These are phyloP conservation scores for Nepenthes gracilis DNA, from an alignment of 148 eudicot genomes.

Conservation along the genomic window DNA sequence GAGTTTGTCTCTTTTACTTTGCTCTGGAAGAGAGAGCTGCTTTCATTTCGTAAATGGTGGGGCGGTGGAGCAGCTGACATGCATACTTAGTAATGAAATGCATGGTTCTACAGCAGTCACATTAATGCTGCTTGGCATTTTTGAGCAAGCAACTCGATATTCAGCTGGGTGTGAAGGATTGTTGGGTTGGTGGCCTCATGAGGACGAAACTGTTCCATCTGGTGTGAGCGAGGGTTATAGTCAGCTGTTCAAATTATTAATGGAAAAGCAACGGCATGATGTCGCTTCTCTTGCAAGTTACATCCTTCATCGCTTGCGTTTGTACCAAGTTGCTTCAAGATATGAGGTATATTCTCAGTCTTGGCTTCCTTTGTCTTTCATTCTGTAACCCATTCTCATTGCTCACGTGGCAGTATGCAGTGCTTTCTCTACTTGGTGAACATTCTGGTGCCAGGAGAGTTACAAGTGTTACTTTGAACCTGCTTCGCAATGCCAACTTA, in stretches of 20 bases:
- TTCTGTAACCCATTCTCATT: conserved; percentile 5
- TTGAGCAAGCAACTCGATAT: conserved; percentile 81
- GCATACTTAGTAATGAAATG: conserved; percentile 32
- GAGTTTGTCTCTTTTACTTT: conserved; percentile 60
- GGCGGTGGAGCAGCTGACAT: conserved; percentile 70
- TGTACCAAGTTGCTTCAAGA: conserved; percentile 84
- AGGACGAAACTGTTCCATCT: conserved; percentile 65
- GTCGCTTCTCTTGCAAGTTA: conserved; percentile 75
- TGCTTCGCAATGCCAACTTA: conserved; percentile 45
- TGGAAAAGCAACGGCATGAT: conserved; percentile 82
- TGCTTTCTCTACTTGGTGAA: conserved; percentile 54
- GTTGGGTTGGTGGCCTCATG: conserved; percentile 99
- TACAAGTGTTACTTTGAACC: conserved; percentile 26
- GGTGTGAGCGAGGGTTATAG: conserved; percentile 78
- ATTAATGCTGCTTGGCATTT: conserved; percentile 70
- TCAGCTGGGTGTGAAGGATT: conserved; percentile 96
- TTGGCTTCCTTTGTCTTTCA: neutral
- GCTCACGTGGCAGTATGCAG: conserved; percentile 47
- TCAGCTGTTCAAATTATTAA: conserved; percentile 64
- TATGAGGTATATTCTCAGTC: conserved; percentile 57
- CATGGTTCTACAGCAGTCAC: conserved; percentile 42
- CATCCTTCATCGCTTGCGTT: conserved; percentile 80
- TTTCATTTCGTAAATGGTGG: conserved; percentile 80
- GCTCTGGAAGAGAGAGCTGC: conserved; percentile 83
- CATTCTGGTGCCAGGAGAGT: conserved; percentile 27